Evolutionary conservation across 176 grass and related monocot genomes (phyloP).

Genomic region (Oryza glaberrima): DNA sequence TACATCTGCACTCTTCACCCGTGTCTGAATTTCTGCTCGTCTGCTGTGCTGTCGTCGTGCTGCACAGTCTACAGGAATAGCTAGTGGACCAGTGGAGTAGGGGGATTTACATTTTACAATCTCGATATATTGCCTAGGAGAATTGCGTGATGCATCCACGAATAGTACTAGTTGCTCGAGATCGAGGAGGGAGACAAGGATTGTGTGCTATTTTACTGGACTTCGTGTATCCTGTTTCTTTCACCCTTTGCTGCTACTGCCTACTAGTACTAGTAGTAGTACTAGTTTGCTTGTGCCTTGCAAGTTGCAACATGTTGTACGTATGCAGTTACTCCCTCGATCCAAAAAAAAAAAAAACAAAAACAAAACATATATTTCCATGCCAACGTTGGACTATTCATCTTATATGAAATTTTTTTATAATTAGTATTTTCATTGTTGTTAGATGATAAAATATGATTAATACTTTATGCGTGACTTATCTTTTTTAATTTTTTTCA

Average conservation of each 20-base stretch:
- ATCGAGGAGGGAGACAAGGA: neutral
- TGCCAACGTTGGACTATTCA: too few relatives aligned
- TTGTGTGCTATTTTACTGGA: neutral
- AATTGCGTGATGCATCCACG: too few relatives aligned
- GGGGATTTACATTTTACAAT: neutral
- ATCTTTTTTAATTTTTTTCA: too few relatives aligned
- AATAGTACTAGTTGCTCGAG: neutral
- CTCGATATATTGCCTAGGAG: neutral
- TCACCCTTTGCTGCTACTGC: neutral
- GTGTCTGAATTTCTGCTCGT: constrained; percentile 1
- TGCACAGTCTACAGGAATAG: neutral
- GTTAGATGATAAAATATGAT: too few relatives aligned
- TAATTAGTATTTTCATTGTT: too few relatives aligned
- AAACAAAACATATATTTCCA: too few relatives aligned
- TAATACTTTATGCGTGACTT: too few relatives aligned
- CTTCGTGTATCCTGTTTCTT: neutral
- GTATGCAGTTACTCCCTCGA: neutral
- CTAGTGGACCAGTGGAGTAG: neutral
- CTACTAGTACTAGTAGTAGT: neutral
- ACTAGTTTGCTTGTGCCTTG: neutral
- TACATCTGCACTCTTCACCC: neutral
- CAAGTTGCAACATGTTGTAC: neutral
- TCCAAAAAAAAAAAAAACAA: too few relatives aligned
- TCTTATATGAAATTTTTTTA: too few relatives aligned
- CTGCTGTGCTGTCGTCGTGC: neutral